Evolutionary conservation across 306 rosid species (phyloP), one percentile per base, ranked within the genome.

Genomic region (Cucurbita maxima): DNA sequence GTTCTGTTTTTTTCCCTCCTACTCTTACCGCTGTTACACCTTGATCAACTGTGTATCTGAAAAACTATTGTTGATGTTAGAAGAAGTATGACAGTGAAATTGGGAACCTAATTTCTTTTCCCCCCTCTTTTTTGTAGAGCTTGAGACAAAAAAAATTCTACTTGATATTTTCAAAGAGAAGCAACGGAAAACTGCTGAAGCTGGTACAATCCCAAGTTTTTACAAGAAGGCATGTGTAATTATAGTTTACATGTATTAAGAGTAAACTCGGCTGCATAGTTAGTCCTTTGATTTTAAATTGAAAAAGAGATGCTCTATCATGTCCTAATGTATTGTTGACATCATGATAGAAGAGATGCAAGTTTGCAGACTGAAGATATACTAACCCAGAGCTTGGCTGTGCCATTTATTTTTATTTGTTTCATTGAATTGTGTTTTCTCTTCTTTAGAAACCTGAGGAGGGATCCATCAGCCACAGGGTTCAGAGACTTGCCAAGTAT

Each of bases 91-190:
- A 18, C 30, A 11, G 7, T 57, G 56, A 43, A 57, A 57, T 73
- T 4, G 41, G 37, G 74, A 66, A 76, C 61, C 44, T 76, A 38
- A 13, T 25, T 11, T 37, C 8, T 77, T 52, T 19, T 8, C 72
- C 57, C 72, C 54, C 62, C 38, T 48, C 6, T 25, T 30, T 53
- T 62, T 52, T 86, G 86, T 85, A 95, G 97, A 95, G 86, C 99
- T 91, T 44, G 99, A 95, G 82, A 95, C 97, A 18, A 95, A 95
- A 79, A 86, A 95, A 85, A 95, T 95, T 69, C 86, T 95, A 86
- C 99, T 95, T 68, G 97, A 91, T 66, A 95, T 95, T 85, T 95
- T 95, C 74, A 95, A 95, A 78, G 97, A 95, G 75, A 95, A 95
- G 91, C 99, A 91, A 78, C 91, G 90, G 81, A 95, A 84, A 83